These are phyloP conservation scores for Aeschynomene evenia DNA, from an alignment of 306 rosid species.

Conservation along the genomic window DNA sequence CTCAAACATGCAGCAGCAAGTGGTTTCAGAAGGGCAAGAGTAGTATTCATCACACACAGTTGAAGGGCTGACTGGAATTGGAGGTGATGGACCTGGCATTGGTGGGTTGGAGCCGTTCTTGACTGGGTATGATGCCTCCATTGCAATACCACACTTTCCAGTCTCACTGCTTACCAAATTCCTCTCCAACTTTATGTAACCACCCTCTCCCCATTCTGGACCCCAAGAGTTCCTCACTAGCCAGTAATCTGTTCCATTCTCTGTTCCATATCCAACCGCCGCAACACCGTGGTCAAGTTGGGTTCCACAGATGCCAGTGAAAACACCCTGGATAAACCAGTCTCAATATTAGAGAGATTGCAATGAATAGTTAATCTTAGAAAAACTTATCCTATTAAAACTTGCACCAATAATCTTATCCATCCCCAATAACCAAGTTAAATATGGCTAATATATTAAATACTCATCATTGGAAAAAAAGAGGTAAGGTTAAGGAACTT, in stretches of 20 bases:
- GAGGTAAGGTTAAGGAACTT: not conserved
- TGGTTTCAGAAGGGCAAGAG: constrained; percentile 62
- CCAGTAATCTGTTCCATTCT: constrained; percentile 71
- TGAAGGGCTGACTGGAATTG: constrained; percentile 55
- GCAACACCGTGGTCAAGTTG: constrained; percentile 81
- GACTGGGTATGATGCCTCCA: constrained; percentile 74
- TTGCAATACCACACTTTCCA: constrained; percentile 88
- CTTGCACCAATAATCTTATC: not conserved
- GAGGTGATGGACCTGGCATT: constrained; percentile 70
- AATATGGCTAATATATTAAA: not conserved
- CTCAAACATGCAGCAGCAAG: constrained; percentile 76
- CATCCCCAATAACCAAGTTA: not conserved
- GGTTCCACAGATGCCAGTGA: constrained; percentile 80
- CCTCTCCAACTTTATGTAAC: constrained; percentile 72
- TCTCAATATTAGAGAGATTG: not conserved
- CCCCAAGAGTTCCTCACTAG: constrained; percentile 94
- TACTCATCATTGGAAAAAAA: not conserved
- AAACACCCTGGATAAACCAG: constrained; percentile 61
- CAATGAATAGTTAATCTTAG: not conserved
- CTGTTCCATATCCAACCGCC: constrained; percentile 76
- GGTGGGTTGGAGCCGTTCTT: constrained; percentile 84
- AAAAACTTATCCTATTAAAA: not conserved
- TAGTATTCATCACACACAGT: constrained; percentile 60
- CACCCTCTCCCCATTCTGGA: constrained; percentile 71
- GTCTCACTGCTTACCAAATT: constrained; percentile 33